Evolutionary conservation across 352 stramenopile species (phyloP), one percentile per base, ranked within the genome.

Genomic region (Phytophthora constricta): DNA sequence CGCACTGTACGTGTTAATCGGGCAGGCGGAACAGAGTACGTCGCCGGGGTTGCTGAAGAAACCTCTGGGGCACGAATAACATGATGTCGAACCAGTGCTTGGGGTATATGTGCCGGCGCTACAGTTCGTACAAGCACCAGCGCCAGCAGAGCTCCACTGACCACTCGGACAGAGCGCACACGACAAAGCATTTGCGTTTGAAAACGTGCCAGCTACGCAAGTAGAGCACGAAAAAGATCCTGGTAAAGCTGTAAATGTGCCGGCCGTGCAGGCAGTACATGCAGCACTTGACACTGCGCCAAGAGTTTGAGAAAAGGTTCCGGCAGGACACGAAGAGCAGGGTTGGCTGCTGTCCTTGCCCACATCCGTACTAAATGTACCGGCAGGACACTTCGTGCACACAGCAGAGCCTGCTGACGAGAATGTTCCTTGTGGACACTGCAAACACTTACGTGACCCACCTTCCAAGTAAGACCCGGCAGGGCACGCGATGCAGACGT

Each of bases 401-500:
- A 75, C 43, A 0, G 78, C 70, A 11, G 80, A 75, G 7, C 76
- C 84, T 10, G 62, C 57, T 0, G 62, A 68, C 1, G 84, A 86
- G 51, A 79, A 89, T 0, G 75, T 82, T 28, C 84, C 84, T 20
- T 72, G 67, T 3, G 51, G 42, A 53, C 81, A 92, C 7, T 65
- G 28, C 16, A 77, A 17, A 66, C 84, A 92, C 23, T 76, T 84
- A 26, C 81, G 79, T 2, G 79, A 83, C 10, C 81, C 84, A 13
- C 53, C 74, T 72, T 88, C 68, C 2, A 92, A 58, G 39, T 80
- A 93, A n/a, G 66, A 78, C 0, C 84, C 86, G 0, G 80, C 71
- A 1, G 77, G 68, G 62, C 86, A 93, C 22, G 86, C 80, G 2
- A 89, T 71, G 55, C 86, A 92, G 13, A 88, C 77, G 69, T 91